Evolutionary conservation across 139 green algal species (phyloP), one percentile per base, ranked within the genome.

Genomic region (Chlamydomonas sp.): DNA sequence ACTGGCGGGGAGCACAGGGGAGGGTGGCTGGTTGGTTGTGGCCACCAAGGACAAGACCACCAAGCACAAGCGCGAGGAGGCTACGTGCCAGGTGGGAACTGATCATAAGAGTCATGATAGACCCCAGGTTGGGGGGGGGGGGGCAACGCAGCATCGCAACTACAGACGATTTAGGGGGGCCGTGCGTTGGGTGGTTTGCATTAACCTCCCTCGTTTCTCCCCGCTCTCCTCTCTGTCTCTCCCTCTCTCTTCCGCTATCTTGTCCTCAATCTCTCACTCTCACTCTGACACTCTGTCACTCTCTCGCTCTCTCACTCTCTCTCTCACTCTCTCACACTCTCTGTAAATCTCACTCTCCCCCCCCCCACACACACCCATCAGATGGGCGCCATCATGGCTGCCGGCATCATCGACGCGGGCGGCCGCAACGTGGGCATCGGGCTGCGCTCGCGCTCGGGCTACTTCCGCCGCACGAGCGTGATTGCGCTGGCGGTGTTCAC

Each of bases 311-410:
- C 43, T 13, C 43, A 26, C 43, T 20, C 43, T 54, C 43, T 20
- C 43, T 54, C 20, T 26, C 16, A 54, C 16, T 20, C 43, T 20
- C 43, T 54, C 43, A 13, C 43, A 26, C 43, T 20, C 43, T 54
- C 43, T 54, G 16, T 20, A 54, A 54, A 54, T 54, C 13, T 20
- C 43, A 26, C 43, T 20, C 43, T 54, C 43, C 16, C 43, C 20
- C 43, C 43, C 13, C 43, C 13, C 43, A 13, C 43, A 54, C 13
- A 13, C 43, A 26, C 43, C 43, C 43, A 26, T 20, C 43, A 26
- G 70, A 97, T 99, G 92, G 95, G 95, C 35, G 85, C 91, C 50
- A 97, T 99, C 75, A 91, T 99, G 84, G 93, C 95, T 0, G 59
- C 76, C 0, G 92, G 93, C 62, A 92, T 98, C 66, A 71, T 99